Evolutionary conservation across 2,329 filamentous ascomycete genomes (phyloP).

Genomic region (Hypoxylon sp.): DNA sequence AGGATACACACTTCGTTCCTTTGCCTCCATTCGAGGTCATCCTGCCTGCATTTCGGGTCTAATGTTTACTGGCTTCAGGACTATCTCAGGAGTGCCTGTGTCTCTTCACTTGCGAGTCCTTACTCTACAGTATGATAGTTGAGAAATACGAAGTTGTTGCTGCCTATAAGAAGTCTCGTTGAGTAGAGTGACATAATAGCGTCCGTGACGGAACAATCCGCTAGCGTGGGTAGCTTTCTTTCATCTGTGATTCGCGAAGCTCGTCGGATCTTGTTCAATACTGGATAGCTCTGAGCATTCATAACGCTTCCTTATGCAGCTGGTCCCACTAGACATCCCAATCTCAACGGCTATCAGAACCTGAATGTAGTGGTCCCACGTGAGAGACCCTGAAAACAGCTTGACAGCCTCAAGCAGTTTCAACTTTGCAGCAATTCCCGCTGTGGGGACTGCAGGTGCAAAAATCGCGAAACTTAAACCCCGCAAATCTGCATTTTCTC

Average conservation of each 20-base stretch:
- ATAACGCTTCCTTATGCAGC: background rate
- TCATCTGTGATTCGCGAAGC: background rate
- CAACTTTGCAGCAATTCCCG: constrained; percentile 31
- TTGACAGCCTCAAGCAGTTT: constrained; percentile 9
- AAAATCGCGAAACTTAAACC: constrained; percentile 25
- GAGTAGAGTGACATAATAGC: background rate
- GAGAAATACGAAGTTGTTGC: constrained; percentile 5
- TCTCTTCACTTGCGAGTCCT: constrained; percentile 14
- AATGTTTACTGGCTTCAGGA: constrained; percentile 11
- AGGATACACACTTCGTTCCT: constrained; percentile 4
- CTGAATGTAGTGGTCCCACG: constrained; percentile 5
- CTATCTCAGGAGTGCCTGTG: constrained; percentile 1
- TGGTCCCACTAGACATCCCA: background rate
- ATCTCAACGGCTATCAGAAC: background rate
- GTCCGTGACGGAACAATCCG: background rate
- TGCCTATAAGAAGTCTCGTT: background rate
- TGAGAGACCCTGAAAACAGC: constrained; percentile 12
- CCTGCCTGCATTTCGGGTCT: background rate
- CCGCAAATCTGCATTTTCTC: constrained; percentile 33
- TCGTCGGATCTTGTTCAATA: background rate
- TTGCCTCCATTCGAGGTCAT: constrained; percentile 10
- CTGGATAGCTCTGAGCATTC: background rate
- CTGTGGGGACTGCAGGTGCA: constrained; percentile 29
- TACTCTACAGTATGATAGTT: constrained; percentile 19
- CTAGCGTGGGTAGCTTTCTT: background rate